Percentiles rank a stretch among this genome's conserved stretches.
These are phyloP conservation scores for Corinectria fuckeliana DNA, from an alignment of 2,329 filamentous ascomycete genomes.

Conservation along the genomic window DNA sequence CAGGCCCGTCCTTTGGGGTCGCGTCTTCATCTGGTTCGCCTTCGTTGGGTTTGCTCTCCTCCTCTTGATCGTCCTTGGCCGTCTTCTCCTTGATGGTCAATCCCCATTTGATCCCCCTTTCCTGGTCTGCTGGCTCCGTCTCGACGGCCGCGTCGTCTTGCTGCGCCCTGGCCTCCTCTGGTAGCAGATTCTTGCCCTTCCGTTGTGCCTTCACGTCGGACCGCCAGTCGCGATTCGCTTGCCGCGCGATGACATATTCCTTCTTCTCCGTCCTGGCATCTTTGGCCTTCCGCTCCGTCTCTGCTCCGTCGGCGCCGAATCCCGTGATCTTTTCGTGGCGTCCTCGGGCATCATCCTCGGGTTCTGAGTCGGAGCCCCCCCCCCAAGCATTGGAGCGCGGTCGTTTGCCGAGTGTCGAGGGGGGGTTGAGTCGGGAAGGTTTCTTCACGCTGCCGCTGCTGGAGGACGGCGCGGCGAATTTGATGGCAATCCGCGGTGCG, in stretches of 20 bases:
- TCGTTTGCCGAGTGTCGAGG: constrained; percentile 57
- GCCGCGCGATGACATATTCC: constrained; percentile 62
- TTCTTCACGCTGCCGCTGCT: constrained; percentile 40
- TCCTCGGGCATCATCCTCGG: constrained; percentile 42
- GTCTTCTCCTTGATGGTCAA: constrained; percentile 55
- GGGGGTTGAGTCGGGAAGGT: constrained; percentile 43
- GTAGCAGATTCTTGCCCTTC: constrained; percentile 63
- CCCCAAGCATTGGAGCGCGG: constrained; percentile 51
- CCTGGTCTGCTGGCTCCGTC: constrained; percentile 51
- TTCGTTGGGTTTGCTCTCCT: constrained; percentile 20
- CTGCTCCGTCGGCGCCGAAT: constrained; percentile 54
- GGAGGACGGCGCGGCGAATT: constrained; percentile 47
- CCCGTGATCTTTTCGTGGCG: constrained; percentile 57
- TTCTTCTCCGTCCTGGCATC: constrained; percentile 38
- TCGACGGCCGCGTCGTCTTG: constrained; percentile 43
- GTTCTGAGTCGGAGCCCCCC: constrained; percentile 52
- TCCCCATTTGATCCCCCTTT: constrained; percentile 63
- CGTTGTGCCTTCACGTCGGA: constrained; percentile 56
- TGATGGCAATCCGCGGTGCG: constrained; percentile 55
- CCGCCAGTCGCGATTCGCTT: constrained; percentile 69
- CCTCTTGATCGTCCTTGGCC: constrained; percentile 61
- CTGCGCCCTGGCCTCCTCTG: constrained; percentile 59
- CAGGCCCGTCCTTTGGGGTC: constrained; percentile 8
- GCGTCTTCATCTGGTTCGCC: constrained; percentile 13
- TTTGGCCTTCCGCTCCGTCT: constrained; percentile 47